Base-by-base conservation (phyloP, 768 basidiomycete species). In the Chalciporus chontae region DNA sequence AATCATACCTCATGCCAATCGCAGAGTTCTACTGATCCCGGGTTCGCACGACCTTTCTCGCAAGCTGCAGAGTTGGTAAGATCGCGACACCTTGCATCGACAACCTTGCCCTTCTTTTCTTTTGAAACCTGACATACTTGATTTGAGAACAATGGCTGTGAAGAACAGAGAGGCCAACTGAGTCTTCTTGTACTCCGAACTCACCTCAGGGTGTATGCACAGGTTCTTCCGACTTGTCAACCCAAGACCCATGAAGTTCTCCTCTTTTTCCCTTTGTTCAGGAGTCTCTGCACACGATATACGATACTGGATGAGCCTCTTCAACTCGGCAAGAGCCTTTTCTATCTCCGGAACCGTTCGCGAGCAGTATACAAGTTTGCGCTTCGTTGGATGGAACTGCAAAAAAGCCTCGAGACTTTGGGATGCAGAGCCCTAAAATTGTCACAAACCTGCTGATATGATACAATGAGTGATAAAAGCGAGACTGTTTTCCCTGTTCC, bases 311-410 rank as follows among this genome's bases (percentile, higher is more conserved):
- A 99, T 90, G 18, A 99, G 72, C 43, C 95, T 76, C 66, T 97
- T 96, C 65, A 99, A 71, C 70, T 99, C 96, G 4, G 94, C 84
- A 50, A 99, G 74, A 0, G 95, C 96, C 67, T 99, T 99, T 69
- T 99, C 96, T 56, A 99, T 99, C 72, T 99, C 96, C 3, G 96
- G 96, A 8, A 99, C 96, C 9, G 96, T 99, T 61, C 96, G 94
- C 9, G 96, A 98, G 69, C 96, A 99, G 69, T 99, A 99, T 53
- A 99, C 87, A 50, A 99, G 84, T 68, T 98, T 98, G 53, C 96
- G 80, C 53, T 85, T 85, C 7, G 87, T 87, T 18, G 93, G 90
- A 67, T 93, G 90, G 71, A 92, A 95, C 93, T 96, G 67, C 54
- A 21, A 19, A 40, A 0, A 51, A 50, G 48, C 36, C 21, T 10